phyloP scores from a whole-genome alignment of 1,284 basidiomycete genomes.

The Puccinia novopanici region DNA sequence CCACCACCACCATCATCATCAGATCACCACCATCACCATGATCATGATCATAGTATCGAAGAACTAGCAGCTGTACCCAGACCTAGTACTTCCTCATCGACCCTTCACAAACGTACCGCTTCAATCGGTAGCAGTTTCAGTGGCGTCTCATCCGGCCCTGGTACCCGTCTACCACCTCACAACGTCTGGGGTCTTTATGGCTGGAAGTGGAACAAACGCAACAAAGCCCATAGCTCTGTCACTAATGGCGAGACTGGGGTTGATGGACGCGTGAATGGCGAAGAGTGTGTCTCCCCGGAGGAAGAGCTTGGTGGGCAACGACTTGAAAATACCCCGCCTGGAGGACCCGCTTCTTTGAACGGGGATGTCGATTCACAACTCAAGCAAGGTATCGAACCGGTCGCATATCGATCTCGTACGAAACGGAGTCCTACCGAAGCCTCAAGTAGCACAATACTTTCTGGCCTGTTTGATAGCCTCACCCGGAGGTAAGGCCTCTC shows the following conservation, averaged over 20 bases:
- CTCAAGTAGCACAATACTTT: constrained; percentile 17
- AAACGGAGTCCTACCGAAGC: constrained; percentile 50
- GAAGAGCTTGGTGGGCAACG: neutral
- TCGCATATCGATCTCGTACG: constrained; percentile 33
- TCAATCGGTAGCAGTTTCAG: constrained; percentile 33
- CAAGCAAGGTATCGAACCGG: neutral
- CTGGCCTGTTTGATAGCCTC: constrained; percentile 31
- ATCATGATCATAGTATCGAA: neutral
- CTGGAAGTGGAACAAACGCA: constrained; percentile 42
- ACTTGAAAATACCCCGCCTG: neutral
- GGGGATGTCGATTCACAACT: neutral
- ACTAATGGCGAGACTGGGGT: neutral
- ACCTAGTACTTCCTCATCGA: neutral
- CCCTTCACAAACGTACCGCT: constrained; percentile 14
- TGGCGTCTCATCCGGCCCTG: constrained; percentile 12
- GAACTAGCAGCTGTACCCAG: no score
- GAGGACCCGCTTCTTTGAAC: constrained; percentile 58
- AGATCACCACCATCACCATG: neutral
- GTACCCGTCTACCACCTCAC: neutral
- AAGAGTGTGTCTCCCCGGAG: neutral
- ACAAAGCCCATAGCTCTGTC: neutral
- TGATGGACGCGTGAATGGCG: neutral
- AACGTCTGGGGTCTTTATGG: constrained; percentile 42
- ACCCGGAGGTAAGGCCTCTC: constrained; percentile 37
- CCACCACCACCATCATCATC: neutral